Percentiles rank a stretch among this genome's conserved stretches.
Conservation (phyloP, 2,329 filamentous ascomycete genomes). For the Septoria linicola region DNA sequence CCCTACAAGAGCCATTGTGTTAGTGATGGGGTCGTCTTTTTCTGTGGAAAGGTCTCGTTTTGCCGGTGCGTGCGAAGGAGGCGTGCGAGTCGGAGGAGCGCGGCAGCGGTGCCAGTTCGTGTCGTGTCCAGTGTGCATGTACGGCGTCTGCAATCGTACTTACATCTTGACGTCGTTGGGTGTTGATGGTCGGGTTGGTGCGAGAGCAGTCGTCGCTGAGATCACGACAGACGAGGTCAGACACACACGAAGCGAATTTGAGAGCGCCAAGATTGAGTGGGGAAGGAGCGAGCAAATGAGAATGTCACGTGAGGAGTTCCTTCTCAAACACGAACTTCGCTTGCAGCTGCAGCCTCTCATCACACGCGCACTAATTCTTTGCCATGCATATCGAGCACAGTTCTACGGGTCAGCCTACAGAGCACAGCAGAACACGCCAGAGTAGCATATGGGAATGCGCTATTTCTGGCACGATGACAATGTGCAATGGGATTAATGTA, state of each 20-base stretch:
- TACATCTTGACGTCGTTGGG: conserved; percentile 34
- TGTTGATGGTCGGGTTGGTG: conserved; percentile 28
- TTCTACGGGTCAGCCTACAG: no score
- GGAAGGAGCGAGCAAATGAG: no score
- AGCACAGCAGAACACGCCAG: no score
- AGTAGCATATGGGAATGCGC: no score
- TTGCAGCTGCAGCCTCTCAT: no score
- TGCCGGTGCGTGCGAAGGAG: conserved; percentile 9
- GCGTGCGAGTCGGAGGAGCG: conserved; percentile 13
- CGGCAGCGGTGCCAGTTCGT: conserved; percentile 10
- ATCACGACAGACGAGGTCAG: background rate
- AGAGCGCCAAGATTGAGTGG: background rate
- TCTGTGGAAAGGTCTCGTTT: conserved; percentile 3
- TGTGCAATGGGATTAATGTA: no score
- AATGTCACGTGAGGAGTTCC: no score
- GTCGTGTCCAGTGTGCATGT: background rate
- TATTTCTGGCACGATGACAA: no score
- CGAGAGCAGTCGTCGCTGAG: conserved; percentile 13
- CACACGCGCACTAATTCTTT: no score
- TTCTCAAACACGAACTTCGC: no score
- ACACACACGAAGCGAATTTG: no score
- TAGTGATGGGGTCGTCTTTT: conserved; percentile 23
- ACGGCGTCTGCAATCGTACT: conserved; percentile 19
- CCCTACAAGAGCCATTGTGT: conserved; percentile 60
- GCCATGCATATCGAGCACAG: no score